phyloP scores from a whole-genome alignment of 2,329 filamentous ascomycete genomes.

The Trichophyton mentagrophytes region DNA sequence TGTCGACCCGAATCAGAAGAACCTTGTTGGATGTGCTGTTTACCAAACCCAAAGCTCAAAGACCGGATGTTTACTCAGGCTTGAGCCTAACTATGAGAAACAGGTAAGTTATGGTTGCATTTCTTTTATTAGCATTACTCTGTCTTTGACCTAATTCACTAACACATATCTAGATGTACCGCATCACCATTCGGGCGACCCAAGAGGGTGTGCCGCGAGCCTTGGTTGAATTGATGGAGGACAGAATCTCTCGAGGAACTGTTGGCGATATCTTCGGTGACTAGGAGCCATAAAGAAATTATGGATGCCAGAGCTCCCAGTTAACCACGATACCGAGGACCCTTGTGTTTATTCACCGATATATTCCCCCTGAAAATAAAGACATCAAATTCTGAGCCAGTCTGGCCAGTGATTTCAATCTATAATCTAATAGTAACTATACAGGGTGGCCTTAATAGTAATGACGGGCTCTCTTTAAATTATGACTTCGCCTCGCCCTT shows the following conservation, averaged over 20 bases:
- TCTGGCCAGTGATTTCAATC: not conserved
- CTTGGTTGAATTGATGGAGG: conserved; percentile 76
- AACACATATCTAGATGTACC: conserved; percentile 60
- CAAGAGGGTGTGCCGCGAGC: conserved; percentile 76
- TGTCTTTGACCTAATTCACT: conserved; percentile 6
- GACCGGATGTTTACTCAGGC: conserved; percentile 79
- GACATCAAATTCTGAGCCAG: too few species aligned
- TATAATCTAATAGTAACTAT: not conserved
- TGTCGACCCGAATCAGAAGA: conserved; percentile 86
- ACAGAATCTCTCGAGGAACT: conserved; percentile 51
- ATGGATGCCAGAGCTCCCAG: not conserved
- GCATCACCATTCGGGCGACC: conserved; percentile 83
- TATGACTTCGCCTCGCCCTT: conserved; percentile 58
- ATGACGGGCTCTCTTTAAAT: conserved; percentile 8
- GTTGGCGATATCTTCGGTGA: not conserved
- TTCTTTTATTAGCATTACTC: not conserved
- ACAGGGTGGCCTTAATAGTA: not conserved
- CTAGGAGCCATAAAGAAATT: not conserved
- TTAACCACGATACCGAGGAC: not conserved
- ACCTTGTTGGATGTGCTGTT: conserved; percentile 82
- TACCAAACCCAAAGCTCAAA: conserved; percentile 68
- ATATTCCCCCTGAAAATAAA: not conserved
- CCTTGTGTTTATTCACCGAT: not conserved
- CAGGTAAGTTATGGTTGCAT: conserved; percentile 50
- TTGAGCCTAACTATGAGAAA: conserved; percentile 88